phyloP scores from a whole-genome alignment of 1,139 yeast genomes.

The Meyerozyma smithsonii region DNA sequence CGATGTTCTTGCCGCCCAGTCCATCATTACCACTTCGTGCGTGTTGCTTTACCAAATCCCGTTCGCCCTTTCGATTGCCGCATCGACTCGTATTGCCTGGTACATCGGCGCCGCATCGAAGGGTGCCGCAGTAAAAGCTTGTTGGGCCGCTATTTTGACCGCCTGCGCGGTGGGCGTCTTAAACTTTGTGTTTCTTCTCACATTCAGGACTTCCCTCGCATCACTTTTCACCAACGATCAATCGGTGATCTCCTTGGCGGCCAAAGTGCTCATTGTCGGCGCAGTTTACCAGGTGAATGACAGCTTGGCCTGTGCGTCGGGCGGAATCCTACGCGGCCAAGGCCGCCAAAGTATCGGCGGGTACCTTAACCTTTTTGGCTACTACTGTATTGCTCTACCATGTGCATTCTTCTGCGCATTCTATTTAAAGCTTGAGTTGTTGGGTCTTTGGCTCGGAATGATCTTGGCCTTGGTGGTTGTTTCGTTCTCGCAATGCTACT shows the following conservation, averaged over 20 bases:
- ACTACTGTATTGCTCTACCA: constrained; percentile 58
- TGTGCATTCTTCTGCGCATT: constrained; percentile 53
- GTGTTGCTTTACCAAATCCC: constrained; percentile 70
- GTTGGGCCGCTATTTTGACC: constrained; percentile 36
- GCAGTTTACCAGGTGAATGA: constrained; percentile 59
- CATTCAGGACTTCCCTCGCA: constrained; percentile 39
- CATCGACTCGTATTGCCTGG: constrained; percentile 76
- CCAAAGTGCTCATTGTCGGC: constrained; percentile 48
- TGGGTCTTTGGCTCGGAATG: constrained; percentile 65
- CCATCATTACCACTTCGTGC: constrained; percentile 65
- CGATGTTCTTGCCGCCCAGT: constrained; percentile 65
- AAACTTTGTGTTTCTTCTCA: constrained; percentile 32
- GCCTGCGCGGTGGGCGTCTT: constrained; percentile 41
- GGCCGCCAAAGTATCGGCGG: constrained; percentile 68
- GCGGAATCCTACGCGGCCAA: constrained; percentile 62
- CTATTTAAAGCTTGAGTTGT: constrained; percentile 34
- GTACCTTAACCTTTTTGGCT: constrained; percentile 49
- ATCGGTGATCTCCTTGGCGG: constrained; percentile 46
- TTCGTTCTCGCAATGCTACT: constrained; percentile 41
- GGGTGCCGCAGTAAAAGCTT: constrained; percentile 40
- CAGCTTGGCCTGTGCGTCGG: constrained; percentile 48
- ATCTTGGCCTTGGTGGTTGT: constrained; percentile 48
- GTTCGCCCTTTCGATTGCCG: constrained; percentile 68
- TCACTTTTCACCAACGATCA: constrained; percentile 47
- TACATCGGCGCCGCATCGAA: constrained; percentile 68